Evolutionary conservation across 139 green algal genomes (phyloP), one percentile per base, ranked within the genome.

Genomic region (Coelastrella sp.): DNA sequence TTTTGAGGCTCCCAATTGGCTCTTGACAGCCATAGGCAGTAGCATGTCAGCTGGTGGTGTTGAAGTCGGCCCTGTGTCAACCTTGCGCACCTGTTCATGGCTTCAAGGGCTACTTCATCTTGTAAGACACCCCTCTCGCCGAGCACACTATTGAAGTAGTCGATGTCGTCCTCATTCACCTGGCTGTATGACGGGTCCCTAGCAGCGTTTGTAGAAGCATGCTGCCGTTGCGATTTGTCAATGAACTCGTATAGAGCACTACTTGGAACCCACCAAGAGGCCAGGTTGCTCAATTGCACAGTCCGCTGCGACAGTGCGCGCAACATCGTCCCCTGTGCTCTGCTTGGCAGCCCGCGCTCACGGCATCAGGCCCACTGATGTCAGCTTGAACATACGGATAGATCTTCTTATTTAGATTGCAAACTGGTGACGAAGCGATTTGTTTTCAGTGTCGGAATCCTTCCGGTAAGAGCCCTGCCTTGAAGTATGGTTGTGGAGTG

Each of bases 41-140:
- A 57, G 45, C 11, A 23, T 9, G 11, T 57, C 11, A 23, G 45
- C 45, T 57, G 45, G 45, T 23, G 45, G 15, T 23, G 11, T 57
- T 57, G 45, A 9, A 57, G 45, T 13, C 15, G 45, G 15, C 45
- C 15, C 45, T 57, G n/a, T n/a, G n/a, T n/a, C n/a, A n/a, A n/a
- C n/a, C 7, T 64, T 59, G 3, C 87, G 25, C 45, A 95, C 93
- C 69, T 87, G 81, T 98, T 98, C 79, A 86, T 93, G 2, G 88
- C 50, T 40, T 89, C 86, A 7, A 98, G 81, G 21, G 87, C 87
- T 7, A 92, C 82, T 5, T 79, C 37, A 68, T 96, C 92, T 6
- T 91, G 94, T 2, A 97, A 48, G 0, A 98, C 93, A 1, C 88
- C 90, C 3, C 30, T 43, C 0, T 85, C 53, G 17, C 94, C 95